These are phyloP conservation scores for Saprolegnia diclina DNA, from an alignment of 352 stramenopile species.

Conservation along the genomic window DNA sequence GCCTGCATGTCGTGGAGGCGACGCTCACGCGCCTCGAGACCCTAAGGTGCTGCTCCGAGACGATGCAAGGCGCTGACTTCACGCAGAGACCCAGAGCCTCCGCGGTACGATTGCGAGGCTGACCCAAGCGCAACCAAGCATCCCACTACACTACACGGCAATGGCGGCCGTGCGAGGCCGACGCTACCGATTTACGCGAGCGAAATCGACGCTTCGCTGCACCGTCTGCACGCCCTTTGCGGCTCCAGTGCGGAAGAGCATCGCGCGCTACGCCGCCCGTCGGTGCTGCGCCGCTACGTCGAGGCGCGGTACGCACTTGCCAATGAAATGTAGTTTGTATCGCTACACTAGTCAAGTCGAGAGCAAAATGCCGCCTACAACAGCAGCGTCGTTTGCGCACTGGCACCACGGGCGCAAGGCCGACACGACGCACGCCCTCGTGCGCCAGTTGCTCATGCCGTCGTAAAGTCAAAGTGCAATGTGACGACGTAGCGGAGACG, in stretches of 20 bases:
- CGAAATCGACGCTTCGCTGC: neutral
- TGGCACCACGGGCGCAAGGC: conserved; percentile 46
- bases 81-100: neutral
- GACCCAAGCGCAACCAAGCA: no score
- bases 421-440: conserved; percentile 43
- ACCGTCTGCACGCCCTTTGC: neutral
- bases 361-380: conserved; percentile 46
- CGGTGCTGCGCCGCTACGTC: neutral
- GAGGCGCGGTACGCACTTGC: neutral
- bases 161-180: neutral
- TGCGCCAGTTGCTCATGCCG: conserved; percentile 40
- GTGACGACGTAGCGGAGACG: conserved; percentile 8
- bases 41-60: neutral
- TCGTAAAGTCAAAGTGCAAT: conserved; percentile 12
- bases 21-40: neutral
- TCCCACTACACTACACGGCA: no score
- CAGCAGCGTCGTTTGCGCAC: conserved; percentile 51
- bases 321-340: no score
- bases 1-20: neutral
- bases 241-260: no score
- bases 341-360: no score
- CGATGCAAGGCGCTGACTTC: neutral
- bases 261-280: no score
- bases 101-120: no score
- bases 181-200: neutral